Evolutionary conservation across 2,329 filamentous ascomycete genomes (phyloP).

Genomic region (Sporothrix pseudoabietina): DNA sequence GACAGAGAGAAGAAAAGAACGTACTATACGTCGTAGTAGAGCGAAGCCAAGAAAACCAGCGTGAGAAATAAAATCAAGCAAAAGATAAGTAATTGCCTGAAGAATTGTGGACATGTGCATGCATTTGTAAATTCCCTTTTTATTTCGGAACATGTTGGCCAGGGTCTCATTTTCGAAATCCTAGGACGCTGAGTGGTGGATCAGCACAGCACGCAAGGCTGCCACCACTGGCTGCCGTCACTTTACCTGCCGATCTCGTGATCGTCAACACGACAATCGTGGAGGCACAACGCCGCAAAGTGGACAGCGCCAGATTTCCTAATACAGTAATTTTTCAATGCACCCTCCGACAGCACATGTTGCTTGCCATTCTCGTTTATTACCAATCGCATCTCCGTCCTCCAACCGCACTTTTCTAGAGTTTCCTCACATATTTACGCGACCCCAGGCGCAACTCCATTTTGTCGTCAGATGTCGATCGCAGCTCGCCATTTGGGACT

Average conservation of each 20-base stretch:
- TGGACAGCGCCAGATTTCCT: not conserved
- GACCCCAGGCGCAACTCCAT: not conserved
- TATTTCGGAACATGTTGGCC: not conserved
- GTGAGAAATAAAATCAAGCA: no score
- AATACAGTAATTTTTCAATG: not conserved
- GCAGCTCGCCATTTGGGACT: not conserved
- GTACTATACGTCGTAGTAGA: not conserved
- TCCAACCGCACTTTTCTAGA: not conserved
- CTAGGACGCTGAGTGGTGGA: not conserved
- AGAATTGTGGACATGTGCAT: not conserved
- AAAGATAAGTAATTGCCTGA: not conserved
- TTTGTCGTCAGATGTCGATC: not conserved
- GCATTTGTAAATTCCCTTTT: not conserved
- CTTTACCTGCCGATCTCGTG: slow-evolving; percentile 23
- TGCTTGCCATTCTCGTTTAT: not conserved
- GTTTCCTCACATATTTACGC: not conserved
- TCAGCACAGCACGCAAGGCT: slow-evolving; percentile 29
- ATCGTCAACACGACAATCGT: not conserved
- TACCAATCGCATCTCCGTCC: not conserved
- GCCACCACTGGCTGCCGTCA: slow-evolving; percentile 28
- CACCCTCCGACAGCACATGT: not conserved
- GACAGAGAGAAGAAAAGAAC: no score
- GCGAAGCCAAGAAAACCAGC: not conserved
- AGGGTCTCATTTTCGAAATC: not conserved
- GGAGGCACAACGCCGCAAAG: not conserved